Base-by-base conservation (phyloP, 106 monocot genomes). In the Chionographis japonica region DNA sequence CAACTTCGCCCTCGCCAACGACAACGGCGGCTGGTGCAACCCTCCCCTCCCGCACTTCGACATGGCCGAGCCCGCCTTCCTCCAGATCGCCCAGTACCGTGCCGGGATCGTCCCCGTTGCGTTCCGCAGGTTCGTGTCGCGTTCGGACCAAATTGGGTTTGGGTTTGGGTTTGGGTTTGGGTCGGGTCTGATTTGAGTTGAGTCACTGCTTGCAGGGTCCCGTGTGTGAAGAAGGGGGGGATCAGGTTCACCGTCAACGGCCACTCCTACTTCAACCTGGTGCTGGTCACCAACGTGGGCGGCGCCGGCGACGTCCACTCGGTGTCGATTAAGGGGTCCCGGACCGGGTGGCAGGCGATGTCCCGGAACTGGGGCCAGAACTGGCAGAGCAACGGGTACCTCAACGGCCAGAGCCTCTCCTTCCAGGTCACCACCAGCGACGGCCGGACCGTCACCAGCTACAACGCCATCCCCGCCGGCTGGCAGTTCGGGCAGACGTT, bases 21-120 rank as follows among this genome's bases (percentile, higher is more conserved):
- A 90, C 80, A 76, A 90, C 62, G 90, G 90, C 50, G 90, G 90
- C 18, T 90, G 90, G 90, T 90, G 90, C 80, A 84, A 89, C 68
- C 85, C 85, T 37, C 88, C 88, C 12, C 76, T 61, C 37, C 78
- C 72, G 52, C 89, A 89, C 68, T 87, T 88, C 77, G 88, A 92
- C 66, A 66, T 88, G 64, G 78, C 91, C 52, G 74, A 81, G 81
- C 91, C 91, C 1, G 79, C 82, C 49, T 91, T 88, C 68, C 74
- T 84, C 19, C 78, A 83, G 36, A 90, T 90, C 41, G 90, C 90
- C 1, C 72, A 75, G 54, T 83, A 83, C 56, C 72, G 80, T 12
- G 90, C 90, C 14, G 90, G 85, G 27, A 86, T 90, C 51, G 90
- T 90, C 16, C 90, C 90, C 16, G 80, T 90, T 46, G 72, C 79